phyloP scores from a whole-genome alignment of 2,329 filamentous ascomycete genomes.

The Neopestalotiopsis clavispora region DNA sequence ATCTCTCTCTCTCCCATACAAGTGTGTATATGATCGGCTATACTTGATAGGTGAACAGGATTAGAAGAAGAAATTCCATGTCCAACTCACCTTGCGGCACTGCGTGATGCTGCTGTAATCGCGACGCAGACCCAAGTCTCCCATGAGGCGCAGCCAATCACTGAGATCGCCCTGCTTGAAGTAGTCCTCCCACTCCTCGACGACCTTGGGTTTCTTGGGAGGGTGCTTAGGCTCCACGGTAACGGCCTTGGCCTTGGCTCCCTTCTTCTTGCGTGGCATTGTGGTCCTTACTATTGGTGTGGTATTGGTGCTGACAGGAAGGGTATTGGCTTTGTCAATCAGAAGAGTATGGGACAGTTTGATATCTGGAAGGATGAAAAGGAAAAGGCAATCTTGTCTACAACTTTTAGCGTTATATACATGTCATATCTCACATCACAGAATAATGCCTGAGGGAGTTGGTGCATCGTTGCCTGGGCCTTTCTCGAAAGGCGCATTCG shows the following conservation, averaged over 20 bases:
- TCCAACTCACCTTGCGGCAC: conserved; percentile 47
- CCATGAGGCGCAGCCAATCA: conserved; percentile 51
- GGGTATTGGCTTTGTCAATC: no score
- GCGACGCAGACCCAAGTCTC: conserved; percentile 45
- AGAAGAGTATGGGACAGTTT: no score
- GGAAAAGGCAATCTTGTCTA: no score
- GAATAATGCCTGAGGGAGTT: no score
- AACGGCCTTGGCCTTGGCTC: background rate
- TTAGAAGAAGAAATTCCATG: background rate
- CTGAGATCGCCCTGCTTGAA: conserved; percentile 31
- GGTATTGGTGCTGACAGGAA: no score
- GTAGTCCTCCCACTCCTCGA: conserved; percentile 31
- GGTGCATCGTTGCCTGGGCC: no score
- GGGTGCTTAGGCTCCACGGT: background rate
- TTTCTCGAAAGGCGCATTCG: no score
- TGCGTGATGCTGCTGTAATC: conserved; percentile 47
- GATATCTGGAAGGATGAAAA: no score
- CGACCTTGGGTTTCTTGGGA: conserved; percentile 10
- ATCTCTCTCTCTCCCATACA: no score
- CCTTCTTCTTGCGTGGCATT: conserved; percentile 6
- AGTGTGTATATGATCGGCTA: background rate
- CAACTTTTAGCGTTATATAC: no score
- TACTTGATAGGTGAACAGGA: background rate
- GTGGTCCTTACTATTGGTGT: no score
- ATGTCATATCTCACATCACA: no score